These are phyloP conservation scores for Fomitiporia mediterranea DNA, from an alignment of 1,284 basidiomycete genomes.

Conservation along the genomic window DNA sequence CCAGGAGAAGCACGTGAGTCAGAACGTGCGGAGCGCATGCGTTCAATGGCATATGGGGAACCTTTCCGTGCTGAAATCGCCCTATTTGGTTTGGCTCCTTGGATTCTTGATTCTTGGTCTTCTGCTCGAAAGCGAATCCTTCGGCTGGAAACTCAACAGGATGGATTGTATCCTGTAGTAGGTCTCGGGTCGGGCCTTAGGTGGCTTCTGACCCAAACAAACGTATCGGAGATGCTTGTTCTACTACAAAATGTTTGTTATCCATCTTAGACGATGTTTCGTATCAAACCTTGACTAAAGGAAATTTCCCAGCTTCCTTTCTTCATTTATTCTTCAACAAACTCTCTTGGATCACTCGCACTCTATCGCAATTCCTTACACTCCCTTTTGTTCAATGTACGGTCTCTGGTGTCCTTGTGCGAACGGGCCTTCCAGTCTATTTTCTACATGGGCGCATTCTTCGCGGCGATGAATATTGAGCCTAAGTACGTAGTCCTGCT, in stretches of 20 bases:
- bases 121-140: constrained; percentile 53
- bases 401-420: constrained; percentile 53
- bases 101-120: constrained; percentile 75
- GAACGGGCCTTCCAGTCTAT: constrained; percentile 73
- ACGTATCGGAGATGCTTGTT: constrained; percentile 56
- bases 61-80: constrained; percentile 68
- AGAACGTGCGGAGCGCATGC: constrained; percentile 67
- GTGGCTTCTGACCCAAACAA: constrained; percentile 47
- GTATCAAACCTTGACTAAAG: neutral
- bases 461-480: constrained; percentile 63
- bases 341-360: constrained; percentile 70
- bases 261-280: constrained; percentile 10
- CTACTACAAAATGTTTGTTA: constrained; percentile 62
- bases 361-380: constrained; percentile 75
- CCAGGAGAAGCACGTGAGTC: constrained; percentile 54
- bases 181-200: constrained; percentile 10
- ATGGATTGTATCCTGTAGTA: constrained; percentile 5
- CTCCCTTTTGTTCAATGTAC: constrained; percentile 57
- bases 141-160: constrained; percentile 39
- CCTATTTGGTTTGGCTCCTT: constrained; percentile 75
- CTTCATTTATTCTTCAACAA: constrained; percentile 62
- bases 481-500: constrained; percentile 35
- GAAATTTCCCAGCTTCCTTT: constrained; percentile 53
- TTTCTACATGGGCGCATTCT: constrained; percentile 80
- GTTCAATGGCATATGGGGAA: constrained; percentile 65